These are phyloP conservation scores for Cercospora beticola DNA, from an alignment of 2,329 filamentous ascomycete species.

Conservation along the genomic window DNA sequence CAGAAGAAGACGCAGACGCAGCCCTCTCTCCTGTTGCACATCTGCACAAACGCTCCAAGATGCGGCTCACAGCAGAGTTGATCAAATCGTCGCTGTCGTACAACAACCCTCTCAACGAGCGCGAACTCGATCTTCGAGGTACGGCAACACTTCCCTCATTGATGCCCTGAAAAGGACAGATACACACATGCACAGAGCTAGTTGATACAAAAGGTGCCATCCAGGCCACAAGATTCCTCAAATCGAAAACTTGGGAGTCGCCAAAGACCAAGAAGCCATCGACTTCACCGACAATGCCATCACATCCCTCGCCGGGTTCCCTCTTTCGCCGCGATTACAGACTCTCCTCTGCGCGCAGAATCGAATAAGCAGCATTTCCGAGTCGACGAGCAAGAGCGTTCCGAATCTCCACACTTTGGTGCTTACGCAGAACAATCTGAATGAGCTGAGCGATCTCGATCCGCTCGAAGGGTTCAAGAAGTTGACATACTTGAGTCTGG, in stretches of 20 bases:
- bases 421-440: constrained; percentile 77
- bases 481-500: constrained; percentile 75
- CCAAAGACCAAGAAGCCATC: constrained; percentile 91
- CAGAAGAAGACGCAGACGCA: neutral
- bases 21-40: neutral
- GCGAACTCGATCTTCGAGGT: constrained; percentile 99
- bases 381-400: constrained; percentile 69
- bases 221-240: constrained; percentile 94
- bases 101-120: constrained; percentile 97
- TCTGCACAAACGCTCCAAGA: constrained; percentile 45
- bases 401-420: constrained; percentile 82
- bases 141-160: constrained; percentile 52
- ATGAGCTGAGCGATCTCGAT: constrained; percentile 84
- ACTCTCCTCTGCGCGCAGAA: constrained; percentile 89
- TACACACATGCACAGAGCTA: constrained; percentile 66
- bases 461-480: constrained; percentile 66
- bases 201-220: constrained; percentile 43
- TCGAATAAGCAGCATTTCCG: constrained; percentile 78
- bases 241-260: constrained; percentile 96
- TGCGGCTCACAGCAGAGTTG: constrained; percentile 95
- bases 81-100: constrained; percentile 95
- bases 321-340: constrained; percentile 80
- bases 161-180: constrained; percentile 82
- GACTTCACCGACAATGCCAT: constrained; percentile 99
- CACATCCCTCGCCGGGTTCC: constrained; percentile 84